Conservation (phyloP, 495 filamentous ascomycete genomes). For the Aspergillus cristatus region DNA sequence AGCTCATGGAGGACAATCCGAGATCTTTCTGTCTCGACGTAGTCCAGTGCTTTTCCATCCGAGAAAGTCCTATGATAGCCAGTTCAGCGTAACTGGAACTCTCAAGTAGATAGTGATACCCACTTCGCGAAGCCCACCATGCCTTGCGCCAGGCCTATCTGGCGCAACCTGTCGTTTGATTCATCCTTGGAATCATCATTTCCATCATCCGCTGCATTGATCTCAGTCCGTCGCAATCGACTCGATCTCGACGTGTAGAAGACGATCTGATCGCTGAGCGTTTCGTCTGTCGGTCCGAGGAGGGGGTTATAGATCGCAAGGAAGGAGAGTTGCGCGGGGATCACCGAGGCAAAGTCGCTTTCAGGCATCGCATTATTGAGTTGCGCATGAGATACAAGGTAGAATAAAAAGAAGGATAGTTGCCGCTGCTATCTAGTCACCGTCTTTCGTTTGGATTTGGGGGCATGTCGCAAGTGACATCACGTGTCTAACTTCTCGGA, state of each 20-base stretch:
- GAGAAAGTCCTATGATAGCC: conserved; percentile 60
- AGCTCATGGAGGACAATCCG: conserved; percentile 78
- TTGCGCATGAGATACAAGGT: not conserved
- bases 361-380: conserved; percentile 31
- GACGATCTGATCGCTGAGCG: conserved; percentile 79
- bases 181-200: conserved; percentile 52
- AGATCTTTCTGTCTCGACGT: conserved; percentile 82
- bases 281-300: conserved; percentile 81
- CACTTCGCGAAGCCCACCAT: conserved; percentile 88
- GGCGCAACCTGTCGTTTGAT: conserved; percentile 73
- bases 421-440: too few species aligned
- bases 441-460: too few species aligned
- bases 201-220: conserved; percentile 36
- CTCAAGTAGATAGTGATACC: conserved; percentile 14
- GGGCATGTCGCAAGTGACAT: too few species aligned
- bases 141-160: conserved; percentile 95
- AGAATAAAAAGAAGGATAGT: too few species aligned
- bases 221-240: conserved; percentile 22
- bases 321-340: conserved; percentile 80
- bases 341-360: conserved; percentile 29
- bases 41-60: conserved; percentile 62
- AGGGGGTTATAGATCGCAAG: conserved; percentile 91
- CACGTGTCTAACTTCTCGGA: conserved; percentile 21
- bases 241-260: conserved; percentile 60
- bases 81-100: too few species aligned